phyloP scores from a whole-genome alignment of 345 rosid genomes.

The Punica granatum region DNA sequence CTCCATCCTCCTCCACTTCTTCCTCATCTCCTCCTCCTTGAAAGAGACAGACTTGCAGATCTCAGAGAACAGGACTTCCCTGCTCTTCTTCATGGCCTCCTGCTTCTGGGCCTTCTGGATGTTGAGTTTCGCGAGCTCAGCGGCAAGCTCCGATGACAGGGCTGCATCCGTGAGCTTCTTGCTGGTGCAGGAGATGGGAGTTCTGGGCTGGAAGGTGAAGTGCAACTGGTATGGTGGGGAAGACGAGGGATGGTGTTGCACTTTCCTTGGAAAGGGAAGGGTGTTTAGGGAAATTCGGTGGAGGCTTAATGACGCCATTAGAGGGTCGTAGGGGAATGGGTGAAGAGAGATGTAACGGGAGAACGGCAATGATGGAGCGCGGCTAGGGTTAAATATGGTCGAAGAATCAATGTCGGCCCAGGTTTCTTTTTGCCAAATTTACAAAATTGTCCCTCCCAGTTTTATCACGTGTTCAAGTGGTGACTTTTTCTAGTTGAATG shows the following conservation, averaged over 20 bases:
- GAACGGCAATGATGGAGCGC: background rate
- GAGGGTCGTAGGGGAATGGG: background rate
- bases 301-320: background rate
- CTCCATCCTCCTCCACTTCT: conserved; percentile 46
- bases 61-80: conserved; percentile 57
- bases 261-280: background rate
- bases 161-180: background rate
- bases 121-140: conserved; percentile 46
- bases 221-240: background rate
- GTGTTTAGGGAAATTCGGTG: background rate
- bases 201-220: background rate
- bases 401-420: background rate
- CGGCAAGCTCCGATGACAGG: conserved; percentile 38
- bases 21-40: conserved; percentile 42
- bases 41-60: conserved; percentile 36
- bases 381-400: background rate
- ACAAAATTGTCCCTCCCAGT: background rate
- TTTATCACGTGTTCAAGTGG: too few relatives aligned
- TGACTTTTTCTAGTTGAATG: background rate
- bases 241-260: background rate
- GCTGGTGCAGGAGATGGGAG: conserved; percentile 5
- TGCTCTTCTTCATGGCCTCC: conserved; percentile 75
- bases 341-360: background rate
- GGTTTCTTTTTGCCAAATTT: background rate
- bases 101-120: conserved; percentile 38